These are phyloP conservation scores for Solioccasus polychromus DNA, from an alignment of 768 basidiomycete genomes.

Conservation along the genomic window DNA sequence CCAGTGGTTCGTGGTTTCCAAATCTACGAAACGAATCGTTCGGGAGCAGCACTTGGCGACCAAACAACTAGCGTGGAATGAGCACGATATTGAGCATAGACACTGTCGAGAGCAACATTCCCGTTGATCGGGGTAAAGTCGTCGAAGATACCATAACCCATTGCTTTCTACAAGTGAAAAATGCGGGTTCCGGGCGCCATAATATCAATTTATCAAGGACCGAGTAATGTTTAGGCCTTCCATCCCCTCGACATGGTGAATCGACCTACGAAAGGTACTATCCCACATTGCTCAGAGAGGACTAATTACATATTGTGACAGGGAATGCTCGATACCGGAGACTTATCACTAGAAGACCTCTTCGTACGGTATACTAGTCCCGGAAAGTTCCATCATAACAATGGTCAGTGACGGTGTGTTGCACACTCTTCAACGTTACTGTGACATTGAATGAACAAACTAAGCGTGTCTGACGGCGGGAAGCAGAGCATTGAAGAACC, in stretches of 20 bases:
- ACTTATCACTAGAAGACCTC: background rate
- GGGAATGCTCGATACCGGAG: slow-evolving; percentile 1
- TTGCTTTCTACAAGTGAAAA: slow-evolving; percentile 2
- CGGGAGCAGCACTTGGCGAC: background rate
- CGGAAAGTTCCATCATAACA: too few species aligned
- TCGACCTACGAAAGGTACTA: slow-evolving; percentile 2
- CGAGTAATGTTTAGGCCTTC: background rate
- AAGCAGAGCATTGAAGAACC: too few species aligned
- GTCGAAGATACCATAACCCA: background rate
- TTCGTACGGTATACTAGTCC: too few species aligned
- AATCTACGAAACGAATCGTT: background rate
- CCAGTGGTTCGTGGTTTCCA: background rate
- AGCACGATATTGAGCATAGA: background rate
- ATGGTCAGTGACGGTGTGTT: too few species aligned
- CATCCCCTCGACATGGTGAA: slow-evolving; percentile 12
- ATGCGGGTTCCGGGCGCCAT: background rate
- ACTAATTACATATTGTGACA: too few species aligned
- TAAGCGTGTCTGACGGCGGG: too few species aligned
- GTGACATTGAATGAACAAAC: too few species aligned
- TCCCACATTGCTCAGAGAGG: too few species aligned
- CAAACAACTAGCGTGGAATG: too few species aligned
- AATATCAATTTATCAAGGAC: background rate
- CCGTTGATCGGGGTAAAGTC: background rate
- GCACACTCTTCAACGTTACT: too few species aligned
- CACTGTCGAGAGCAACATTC: background rate